Evolutionary conservation across 108 stramenopile species (phyloP).

Genomic region (Nannochloropsis salina): DNA sequence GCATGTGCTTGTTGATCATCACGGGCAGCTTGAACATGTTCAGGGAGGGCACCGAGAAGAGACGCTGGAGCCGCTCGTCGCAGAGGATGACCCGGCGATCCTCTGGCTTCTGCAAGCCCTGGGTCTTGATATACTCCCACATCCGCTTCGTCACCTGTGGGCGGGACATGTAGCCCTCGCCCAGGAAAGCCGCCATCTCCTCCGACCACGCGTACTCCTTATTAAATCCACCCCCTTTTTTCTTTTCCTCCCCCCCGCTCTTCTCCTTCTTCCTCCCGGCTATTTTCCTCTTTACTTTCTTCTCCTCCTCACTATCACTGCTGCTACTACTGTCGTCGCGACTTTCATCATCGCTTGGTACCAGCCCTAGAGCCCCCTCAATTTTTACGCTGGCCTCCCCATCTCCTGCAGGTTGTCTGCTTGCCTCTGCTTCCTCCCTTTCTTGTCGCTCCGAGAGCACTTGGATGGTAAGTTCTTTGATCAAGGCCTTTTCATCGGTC

Average conservation of each 20-base stretch:
- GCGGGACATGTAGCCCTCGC: conserved; percentile 22
- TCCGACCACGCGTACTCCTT: not conserved
- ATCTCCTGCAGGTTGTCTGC: not conserved
- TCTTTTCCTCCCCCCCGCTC: not conserved
- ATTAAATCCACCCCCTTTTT: not conserved
- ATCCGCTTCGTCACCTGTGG: conserved; percentile 35
- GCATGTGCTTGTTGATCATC: conserved; percentile 23
- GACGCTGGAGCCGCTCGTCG: conserved; percentile 30
- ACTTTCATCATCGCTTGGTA: not conserved
- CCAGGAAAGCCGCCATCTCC: conserved; percentile 17
- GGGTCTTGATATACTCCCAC: conserved; percentile 44
- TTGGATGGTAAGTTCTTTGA: conserved; percentile 4
- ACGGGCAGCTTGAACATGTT: conserved; percentile 42
- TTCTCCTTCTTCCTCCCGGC: not conserved
- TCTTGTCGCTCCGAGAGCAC: not conserved
- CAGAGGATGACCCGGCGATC: conserved; percentile 40
- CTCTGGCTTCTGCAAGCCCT: conserved; percentile 42
- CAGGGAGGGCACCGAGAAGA: conserved; percentile 22
- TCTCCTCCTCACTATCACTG: not conserved
- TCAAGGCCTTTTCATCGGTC: not conserved
- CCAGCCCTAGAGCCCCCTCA: not conserved
- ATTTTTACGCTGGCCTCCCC: not conserved
- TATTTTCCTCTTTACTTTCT: not conserved
- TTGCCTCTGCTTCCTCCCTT: not conserved
- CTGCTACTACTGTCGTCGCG: not conserved